A percentile compares a stretch with the other conserved stretches of the same genome.
These are phyloP conservation scores for Talaromyces sp. DNA, from an alignment of 2,329 filamentous ascomycete species.

Conservation along the genomic window DNA sequence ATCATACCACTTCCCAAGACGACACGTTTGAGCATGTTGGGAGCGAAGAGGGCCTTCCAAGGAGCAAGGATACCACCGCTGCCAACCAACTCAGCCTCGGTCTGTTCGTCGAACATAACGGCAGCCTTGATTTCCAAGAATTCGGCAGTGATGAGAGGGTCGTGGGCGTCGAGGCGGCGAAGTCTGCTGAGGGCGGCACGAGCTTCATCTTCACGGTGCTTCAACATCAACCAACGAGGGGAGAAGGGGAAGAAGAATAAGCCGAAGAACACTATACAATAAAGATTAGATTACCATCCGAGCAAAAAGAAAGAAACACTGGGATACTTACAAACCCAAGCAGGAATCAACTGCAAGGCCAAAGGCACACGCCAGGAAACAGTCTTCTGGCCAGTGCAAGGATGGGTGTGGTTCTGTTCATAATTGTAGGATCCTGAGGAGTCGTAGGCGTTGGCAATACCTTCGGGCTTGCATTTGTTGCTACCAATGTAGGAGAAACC, in stretches of 20 bases:
- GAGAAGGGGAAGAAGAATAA: constrained; percentile 53
- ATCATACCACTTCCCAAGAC: constrained; percentile 35
- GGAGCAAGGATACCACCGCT: constrained; percentile 62
- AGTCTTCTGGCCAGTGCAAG: constrained; percentile 30
- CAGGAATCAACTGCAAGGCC: constrained; percentile 45
- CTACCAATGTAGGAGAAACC: constrained; percentile 16
- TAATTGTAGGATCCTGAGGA: constrained; percentile 7
- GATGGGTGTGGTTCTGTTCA: constrained; percentile 3
- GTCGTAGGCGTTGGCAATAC: constrained; percentile 13
- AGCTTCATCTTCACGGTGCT: constrained; percentile 46
- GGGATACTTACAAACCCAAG: constrained; percentile 19
- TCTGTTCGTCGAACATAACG: constrained; percentile 68
- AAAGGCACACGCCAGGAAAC: constrained; percentile 48
- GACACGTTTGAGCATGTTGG: constrained; percentile 64
- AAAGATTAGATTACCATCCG: not conserved
- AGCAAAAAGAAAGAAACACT: not conserved
- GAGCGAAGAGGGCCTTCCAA: constrained; percentile 57
- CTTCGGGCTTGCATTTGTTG: constrained; percentile 14
- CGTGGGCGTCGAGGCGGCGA: constrained; percentile 15
- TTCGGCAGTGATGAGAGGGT: constrained; percentile 56
- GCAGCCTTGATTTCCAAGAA: constrained; percentile 75
- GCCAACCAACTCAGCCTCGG: constrained; percentile 25
- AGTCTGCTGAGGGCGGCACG: constrained; percentile 15
- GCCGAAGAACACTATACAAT: constrained; percentile 31
- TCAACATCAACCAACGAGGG: constrained; percentile 52